Base-by-base conservation (phyloP, 2,329 filamentous ascomycete species). In the Xylariales sp. region DNA sequence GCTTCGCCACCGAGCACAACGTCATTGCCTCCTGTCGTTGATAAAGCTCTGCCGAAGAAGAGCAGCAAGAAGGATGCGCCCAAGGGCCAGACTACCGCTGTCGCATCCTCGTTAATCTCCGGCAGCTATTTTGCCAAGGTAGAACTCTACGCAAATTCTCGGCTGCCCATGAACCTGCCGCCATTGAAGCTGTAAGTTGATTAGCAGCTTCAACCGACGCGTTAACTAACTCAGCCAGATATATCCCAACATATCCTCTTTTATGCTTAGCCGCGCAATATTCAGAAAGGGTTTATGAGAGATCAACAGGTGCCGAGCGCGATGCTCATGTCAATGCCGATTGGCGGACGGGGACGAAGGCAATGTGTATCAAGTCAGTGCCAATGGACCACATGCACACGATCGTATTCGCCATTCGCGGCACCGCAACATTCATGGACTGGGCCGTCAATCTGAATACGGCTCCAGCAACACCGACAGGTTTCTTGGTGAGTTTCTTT, bases 371-470 rank as follows among this genome's bases (percentile, higher is more conserved):
- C 57, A 91, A 90, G 56, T 88, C 84, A 0, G 74, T 90, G 0
- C 80, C 86, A 1, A 79, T 89, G 57, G 87, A 93, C 54, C 73
- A 87, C 53, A 80, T 83, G 66, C 80, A 86, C 56, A 82, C 83
- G 14, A 83, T 95, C 42, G 84, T 94, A 9, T 86, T 95, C 54
- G 87, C 88, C 11, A 86, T 95, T 47, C 79, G 88, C 15, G 88
- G 88, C 15, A 88, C 82, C 1, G 80, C 87, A 18, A 85, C 79
- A 5, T 86, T 93, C 51, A 80, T 86, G 68, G 88, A 95, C 63
- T 95, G 88, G 88, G 77, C 84, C 2, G 85, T 93, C 33, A 94
- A 95, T 59, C 73, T 93, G 40, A 79, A 86, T 37, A 77, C 77
- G 2, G 78, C 75, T 0, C 87, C 87, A 0, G 70, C 75, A 0